Conservation (phyloP, 202 grass and related monocot genomes). For the Carex sylvatica region DNA sequence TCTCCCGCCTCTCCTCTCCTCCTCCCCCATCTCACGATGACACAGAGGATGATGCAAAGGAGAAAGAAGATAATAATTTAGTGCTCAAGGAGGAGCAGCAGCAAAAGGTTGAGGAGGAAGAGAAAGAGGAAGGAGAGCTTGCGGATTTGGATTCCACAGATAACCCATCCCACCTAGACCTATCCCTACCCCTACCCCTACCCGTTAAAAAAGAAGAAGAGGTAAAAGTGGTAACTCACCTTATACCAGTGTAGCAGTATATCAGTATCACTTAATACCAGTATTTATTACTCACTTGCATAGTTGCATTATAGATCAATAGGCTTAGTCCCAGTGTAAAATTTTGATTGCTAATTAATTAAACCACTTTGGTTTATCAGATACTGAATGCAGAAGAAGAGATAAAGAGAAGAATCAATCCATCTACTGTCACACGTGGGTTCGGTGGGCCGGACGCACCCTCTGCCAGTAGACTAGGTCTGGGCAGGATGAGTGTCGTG, state of each 20-base stretch:
- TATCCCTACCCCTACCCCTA: background rate
- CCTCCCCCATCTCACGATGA: background rate
- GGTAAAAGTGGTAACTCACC: background rate
- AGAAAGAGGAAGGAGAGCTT: conserved; percentile 36
- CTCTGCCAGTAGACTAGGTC: conserved; percentile 42
- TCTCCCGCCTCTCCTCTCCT: conserved; percentile 37
- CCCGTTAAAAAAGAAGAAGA: conserved; percentile 9
- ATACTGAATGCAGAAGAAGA: conserved; percentile 95
- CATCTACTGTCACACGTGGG: conserved; percentile 28
- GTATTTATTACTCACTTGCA: too few relatives aligned
- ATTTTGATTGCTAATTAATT: background rate
- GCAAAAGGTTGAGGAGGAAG: background rate
- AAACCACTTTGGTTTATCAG: conserved; percentile 23
- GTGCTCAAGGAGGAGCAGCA: background rate
- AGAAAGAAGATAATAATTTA: background rate
- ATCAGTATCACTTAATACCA: too few relatives aligned
- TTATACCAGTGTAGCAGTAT: too few relatives aligned
- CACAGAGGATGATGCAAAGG: background rate
- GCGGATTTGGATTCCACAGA: conserved; percentile 22
- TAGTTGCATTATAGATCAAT: too few relatives aligned
- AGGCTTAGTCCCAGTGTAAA: background rate
- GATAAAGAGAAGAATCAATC: conserved; percentile 59
- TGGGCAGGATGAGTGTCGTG: conserved; percentile 56
- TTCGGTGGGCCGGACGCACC: conserved; percentile 46
- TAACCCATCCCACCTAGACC: background rate